phyloP scores from a whole-genome alignment of 2,329 filamentous ascomycete species.

The Aspergillus sp. region DNA sequence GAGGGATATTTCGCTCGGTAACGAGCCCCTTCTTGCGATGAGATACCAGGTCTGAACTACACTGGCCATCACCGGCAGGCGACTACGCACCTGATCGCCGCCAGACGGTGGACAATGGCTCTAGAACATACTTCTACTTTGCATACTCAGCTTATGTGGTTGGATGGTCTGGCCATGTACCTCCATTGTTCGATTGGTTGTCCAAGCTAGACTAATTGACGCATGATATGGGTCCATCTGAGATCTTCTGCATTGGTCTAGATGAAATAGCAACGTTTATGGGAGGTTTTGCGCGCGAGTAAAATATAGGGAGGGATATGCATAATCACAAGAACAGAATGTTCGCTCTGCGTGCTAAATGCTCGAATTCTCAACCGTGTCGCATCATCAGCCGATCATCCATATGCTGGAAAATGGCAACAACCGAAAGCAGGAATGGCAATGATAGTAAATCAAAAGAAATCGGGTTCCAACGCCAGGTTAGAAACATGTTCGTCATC shows the following conservation, averaged over 20 bases:
- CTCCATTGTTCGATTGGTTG: neutral
- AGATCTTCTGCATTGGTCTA: slow-evolving; percentile 16
- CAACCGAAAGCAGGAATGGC: slow-evolving; percentile 3
- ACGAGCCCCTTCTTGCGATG: neutral
- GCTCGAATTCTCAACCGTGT: slow-evolving; percentile 29
- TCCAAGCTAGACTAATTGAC: neutral
- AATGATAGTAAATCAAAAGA: slow-evolving; percentile 22
- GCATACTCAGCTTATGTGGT: neutral
- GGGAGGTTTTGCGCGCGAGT: neutral
- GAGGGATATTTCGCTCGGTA: neutral
- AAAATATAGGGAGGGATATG: slow-evolving; percentile 15
- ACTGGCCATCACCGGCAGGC: neutral
- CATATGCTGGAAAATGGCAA: slow-evolving; percentile 13
- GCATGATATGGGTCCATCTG: slow-evolving; percentile 11
- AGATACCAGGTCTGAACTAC: neutral
- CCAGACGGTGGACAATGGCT: too few relatives aligned
- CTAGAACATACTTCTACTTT: neutral
- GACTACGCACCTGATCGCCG: neutral
- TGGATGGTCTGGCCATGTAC: neutral
- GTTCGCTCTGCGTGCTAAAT: slow-evolving; percentile 39
- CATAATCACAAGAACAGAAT: slow-evolving; percentile 20
- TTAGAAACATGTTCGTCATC: slow-evolving; percentile 29
- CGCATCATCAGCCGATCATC: slow-evolving; percentile 24
- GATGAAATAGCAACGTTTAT: slow-evolving; percentile 5
- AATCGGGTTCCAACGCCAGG: slow-evolving; percentile 33